Conservation (phyloP, 2,329 filamentous ascomycete species). For the Penicillium janthinellum region DNA sequence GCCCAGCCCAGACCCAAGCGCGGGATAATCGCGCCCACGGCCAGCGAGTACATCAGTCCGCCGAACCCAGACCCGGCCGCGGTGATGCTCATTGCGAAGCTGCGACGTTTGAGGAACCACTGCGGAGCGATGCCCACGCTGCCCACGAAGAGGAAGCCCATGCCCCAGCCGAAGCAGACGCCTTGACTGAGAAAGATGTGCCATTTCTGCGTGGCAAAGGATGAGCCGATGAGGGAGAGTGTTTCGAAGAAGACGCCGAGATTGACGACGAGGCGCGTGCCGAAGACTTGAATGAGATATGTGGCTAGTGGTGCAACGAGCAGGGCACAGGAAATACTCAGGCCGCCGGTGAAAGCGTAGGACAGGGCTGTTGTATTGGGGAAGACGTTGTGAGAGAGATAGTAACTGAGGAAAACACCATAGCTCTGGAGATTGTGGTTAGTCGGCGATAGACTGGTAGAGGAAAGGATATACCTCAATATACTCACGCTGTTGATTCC, state of each 20-base stretch:
- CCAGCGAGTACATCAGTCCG: constrained; percentile 61
- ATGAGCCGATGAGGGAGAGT: constrained; percentile 57
- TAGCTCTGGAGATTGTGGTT: constrained; percentile 38
- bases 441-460: neutral
- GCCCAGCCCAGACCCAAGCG: constrained; percentile 61
- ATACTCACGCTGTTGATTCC: constrained; percentile 65
- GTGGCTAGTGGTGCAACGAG: constrained; percentile 61
- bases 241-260: constrained; percentile 60
- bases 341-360: constrained; percentile 63
- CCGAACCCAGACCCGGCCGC: constrained; percentile 62
- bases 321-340: constrained; percentile 61
- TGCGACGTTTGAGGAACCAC: constrained; percentile 62
- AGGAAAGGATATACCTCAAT: neutral
- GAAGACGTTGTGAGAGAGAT: constrained; percentile 58
- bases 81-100: constrained; percentile 62
- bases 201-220: constrained; percentile 60
- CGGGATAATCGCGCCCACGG: constrained; percentile 60
- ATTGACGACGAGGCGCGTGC: constrained; percentile 57
- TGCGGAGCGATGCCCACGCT: constrained; percentile 60
- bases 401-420: constrained; percentile 63
- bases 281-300: constrained; percentile 53
- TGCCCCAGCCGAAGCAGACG: constrained; percentile 63
- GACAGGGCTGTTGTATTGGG: constrained; percentile 56
- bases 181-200: constrained; percentile 64
- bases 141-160: constrained; percentile 64